Evolutionary conservation across 202 grass and related monocot species (phyloP).

Genomic region (Schoenoplectus tabernaemontani): DNA sequence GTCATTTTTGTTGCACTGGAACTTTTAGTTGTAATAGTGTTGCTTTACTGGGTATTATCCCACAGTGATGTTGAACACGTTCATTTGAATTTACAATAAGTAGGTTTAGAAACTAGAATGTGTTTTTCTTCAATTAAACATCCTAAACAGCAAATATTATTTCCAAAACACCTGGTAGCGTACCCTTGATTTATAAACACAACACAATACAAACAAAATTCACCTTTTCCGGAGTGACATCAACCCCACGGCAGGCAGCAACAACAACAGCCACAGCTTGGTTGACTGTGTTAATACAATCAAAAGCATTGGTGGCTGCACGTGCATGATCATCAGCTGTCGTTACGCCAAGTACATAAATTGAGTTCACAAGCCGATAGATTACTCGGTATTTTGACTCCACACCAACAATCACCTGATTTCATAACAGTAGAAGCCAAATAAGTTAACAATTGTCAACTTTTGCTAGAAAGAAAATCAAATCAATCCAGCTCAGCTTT

Average conservation of each 20-base stretch:
- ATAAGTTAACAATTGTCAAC: neutral
- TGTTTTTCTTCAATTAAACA: neutral
- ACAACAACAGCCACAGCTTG: slow-evolving; percentile 84
- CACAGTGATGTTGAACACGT: neutral
- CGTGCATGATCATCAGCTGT: slow-evolving; percentile 69
- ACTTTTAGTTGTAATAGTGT: neutral
- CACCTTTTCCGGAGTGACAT: slow-evolving; percentile 80
- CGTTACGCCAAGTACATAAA: slow-evolving; percentile 91
- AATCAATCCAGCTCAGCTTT: neutral
- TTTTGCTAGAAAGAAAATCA: neutral
- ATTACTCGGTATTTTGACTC: slow-evolving; percentile 96
- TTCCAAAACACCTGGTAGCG: neutral
- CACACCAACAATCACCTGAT: slow-evolving; percentile 92
- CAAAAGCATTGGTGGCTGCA: slow-evolving; percentile 71
- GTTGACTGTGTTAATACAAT: slow-evolving; percentile 86
- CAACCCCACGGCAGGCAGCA: slow-evolving; percentile 80
- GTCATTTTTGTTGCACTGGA: neutral
- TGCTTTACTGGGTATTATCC: neutral
- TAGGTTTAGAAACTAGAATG: neutral
- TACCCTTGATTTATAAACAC: neutral
- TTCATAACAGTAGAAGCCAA: slow-evolving; percentile 24
- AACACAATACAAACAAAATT: neutral
- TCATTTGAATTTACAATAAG: neutral
- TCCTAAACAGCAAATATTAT: neutral
- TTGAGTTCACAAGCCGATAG: slow-evolving; percentile 91